Base-by-base conservation (phyloP, 768 basidiomycete species). In the Psilocybe azurescens region DNA sequence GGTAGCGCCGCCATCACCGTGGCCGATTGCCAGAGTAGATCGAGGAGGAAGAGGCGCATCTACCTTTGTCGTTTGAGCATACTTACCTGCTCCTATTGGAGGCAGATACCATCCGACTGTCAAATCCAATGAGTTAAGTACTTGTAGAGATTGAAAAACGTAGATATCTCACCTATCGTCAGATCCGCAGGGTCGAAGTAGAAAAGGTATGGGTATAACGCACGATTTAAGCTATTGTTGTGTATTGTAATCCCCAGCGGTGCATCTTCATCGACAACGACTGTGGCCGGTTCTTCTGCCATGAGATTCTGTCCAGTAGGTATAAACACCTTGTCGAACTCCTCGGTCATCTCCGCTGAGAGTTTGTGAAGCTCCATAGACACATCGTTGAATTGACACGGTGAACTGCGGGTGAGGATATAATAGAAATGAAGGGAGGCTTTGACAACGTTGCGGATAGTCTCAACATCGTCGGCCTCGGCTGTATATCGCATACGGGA, bases 161-260 rank as follows among this genome's bases (percentile, higher is more conserved):
- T 16, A n/a, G n/a, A 14, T 11, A 41, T 63, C 75, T 58, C 52
- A 78, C 77, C 64, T 53, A 81, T 78, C 1, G 71, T 69, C 41
- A 79, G 60, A 55, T 76, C 75, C n/a, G 69, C 72, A 6, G 77
- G 77, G 50, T 82, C 80, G 54, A 82, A 83, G 58, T 79, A 76
- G 64, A 80, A 79, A 4, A 79, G 69, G 32, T 77, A 78, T 20
- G 78, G 67, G 53, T 79, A 82, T 6, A 82, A 58, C 6, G 71
- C 66, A n/a, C 67, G 28, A 47, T 70, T 66, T 24, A 24, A 24
- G 0, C 75, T 73, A 0, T 72, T 59, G 61, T 81, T 81, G 58
- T 66, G 68, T 32, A 81, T 68, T 6, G 70, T 72, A 57, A 81
- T n/a, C n/a, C 41, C 41, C 41, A 79, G 72, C 2, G 62, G 41